phyloP scores from a whole-genome alignment of 441 rosid genomes.

The Kokia cookei region DNA sequence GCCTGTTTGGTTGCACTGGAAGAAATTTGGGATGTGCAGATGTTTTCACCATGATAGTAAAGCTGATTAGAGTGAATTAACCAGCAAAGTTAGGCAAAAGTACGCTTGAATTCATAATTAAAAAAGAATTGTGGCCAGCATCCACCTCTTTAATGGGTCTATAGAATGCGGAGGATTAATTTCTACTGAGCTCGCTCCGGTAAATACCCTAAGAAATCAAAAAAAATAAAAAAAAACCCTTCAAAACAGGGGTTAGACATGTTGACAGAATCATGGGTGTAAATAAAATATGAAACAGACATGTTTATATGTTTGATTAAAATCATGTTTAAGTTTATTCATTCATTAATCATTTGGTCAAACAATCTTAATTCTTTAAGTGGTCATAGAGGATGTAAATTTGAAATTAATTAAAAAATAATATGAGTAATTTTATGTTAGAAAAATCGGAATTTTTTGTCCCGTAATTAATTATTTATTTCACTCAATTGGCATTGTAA shows the following conservation, averaged over 20 bases:
- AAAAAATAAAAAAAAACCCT: background rate
- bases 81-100: background rate
- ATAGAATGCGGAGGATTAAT: no score
- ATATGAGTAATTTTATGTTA: no score
- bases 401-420: background rate
- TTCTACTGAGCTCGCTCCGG: no score
- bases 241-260: background rate
- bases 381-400: background rate
- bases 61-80: background rate
- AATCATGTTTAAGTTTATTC: background rate
- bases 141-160: no score
- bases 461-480: no score
- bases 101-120: background rate
- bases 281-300: background rate
- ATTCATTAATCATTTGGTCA: background rate
- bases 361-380: background rate
- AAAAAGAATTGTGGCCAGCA: no score
- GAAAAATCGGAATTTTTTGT: no score
- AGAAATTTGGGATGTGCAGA: background rate
- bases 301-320: background rate
- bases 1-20: background rate
- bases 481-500: no score
- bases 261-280: background rate
- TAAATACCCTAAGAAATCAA: no score
- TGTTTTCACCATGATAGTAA: background rate